Percentiles rank a stretch among this genome's conserved stretches.
phyloP scores from a whole-genome alignment of 2,329 filamentous ascomycete genomes.

The Alternaria solani region DNA sequence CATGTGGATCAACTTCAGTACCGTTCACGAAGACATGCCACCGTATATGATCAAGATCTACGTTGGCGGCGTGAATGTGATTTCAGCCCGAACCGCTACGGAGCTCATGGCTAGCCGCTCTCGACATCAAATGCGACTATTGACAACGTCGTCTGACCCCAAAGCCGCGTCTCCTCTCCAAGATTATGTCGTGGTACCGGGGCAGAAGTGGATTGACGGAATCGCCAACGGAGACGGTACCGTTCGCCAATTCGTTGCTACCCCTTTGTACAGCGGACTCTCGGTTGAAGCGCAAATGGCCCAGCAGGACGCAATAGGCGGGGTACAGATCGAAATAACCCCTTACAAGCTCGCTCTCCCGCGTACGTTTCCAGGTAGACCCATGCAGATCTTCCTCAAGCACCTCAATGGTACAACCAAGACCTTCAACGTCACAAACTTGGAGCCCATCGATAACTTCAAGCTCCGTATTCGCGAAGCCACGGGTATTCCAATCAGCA shows the following conservation, averaged over 20 bases:
- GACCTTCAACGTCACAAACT: constrained; percentile 64
- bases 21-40: background rate
- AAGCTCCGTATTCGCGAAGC: constrained; percentile 77
- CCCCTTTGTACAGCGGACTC: constrained; percentile 54
- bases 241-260: constrained; percentile 60
- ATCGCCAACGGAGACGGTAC: constrained; percentile 46
- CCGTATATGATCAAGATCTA: constrained; percentile 53
- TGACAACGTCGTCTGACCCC: background rate
- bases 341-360: constrained; percentile 3
- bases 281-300: constrained; percentile 58
- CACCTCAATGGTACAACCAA: constrained; percentile 62
- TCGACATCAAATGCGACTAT: constrained; percentile 4
- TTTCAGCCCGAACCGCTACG: constrained; percentile 48
- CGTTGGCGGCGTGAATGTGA: constrained; percentile 53
- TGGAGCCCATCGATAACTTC: constrained; percentile 89
- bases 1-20: constrained; percentile 54
- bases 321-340: constrained; percentile 58
- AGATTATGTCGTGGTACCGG: constrained; percentile 55
- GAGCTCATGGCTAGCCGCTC: constrained; percentile 1
- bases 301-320: constrained; percentile 52
- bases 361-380: background rate
- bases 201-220: constrained; percentile 56
- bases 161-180: constrained; percentile 32
- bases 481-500: background rate
- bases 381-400: background rate